A percentile compares a stretch with the other conserved stretches of the same genome.
Evolutionary conservation across 1,139 yeast species (phyloP).

Genomic region (Zygoascus hellenicus): DNA sequence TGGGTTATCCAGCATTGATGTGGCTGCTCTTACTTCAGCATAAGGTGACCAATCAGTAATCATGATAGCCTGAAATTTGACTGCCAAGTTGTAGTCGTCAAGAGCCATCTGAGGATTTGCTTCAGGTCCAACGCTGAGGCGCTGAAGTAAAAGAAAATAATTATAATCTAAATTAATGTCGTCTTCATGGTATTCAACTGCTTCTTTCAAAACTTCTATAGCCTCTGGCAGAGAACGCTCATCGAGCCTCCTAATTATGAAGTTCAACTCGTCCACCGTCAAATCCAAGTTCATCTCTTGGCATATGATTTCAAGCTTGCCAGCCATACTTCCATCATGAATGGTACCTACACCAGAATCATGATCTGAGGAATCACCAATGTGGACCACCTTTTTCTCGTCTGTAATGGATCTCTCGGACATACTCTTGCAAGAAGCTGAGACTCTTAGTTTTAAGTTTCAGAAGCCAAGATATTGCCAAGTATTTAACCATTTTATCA

Average conservation of each 20-base stretch:
- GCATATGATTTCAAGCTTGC: not conserved
- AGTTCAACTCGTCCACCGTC: conserved; percentile 18
- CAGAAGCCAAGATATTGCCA: too few species aligned
- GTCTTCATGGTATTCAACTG: conserved; percentile 38
- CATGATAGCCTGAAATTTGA: conserved; percentile 35
- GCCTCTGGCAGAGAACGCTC: conserved; percentile 36
- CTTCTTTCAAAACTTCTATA: conserved; percentile 37
- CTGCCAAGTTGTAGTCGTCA: conserved; percentile 29
- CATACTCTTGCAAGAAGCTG: too few species aligned
- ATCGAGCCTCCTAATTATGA: conserved; percentile 39
- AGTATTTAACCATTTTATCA: too few species aligned
- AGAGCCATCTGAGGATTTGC: conserved; percentile 9
- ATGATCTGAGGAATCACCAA: too few species aligned
- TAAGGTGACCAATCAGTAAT: conserved; percentile 46
- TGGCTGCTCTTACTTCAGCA: conserved; percentile 44
- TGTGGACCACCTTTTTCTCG: too few species aligned
- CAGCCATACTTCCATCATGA: not conserved
- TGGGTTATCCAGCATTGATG: conserved; percentile 43
- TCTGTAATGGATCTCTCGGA: too few species aligned
- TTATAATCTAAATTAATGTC: conserved; percentile 47
- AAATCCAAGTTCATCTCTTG: conserved; percentile 2
- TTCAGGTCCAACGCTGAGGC: conserved; percentile 23
- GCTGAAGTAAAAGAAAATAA: conserved; percentile 32
- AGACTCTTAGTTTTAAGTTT: too few species aligned
- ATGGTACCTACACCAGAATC: too few species aligned